Evolutionary conservation across 305 asterid genomes (phyloP).

Genomic region (Solanum hybrid): DNA sequence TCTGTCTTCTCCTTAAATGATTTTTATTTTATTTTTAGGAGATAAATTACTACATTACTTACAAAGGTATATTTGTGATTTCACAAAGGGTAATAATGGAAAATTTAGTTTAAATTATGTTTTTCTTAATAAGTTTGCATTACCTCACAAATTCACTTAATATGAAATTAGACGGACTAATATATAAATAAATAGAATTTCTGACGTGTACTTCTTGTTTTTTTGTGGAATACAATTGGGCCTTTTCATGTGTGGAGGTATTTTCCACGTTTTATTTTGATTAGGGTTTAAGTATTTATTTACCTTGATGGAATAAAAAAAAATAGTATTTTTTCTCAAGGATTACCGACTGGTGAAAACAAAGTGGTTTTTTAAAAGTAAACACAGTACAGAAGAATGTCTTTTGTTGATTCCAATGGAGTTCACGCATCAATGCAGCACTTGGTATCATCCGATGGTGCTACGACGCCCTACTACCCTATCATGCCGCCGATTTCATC

Average conservation of each 20-base stretch:
- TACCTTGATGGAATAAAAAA: not conserved
- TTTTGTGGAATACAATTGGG: not conserved
- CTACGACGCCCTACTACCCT: not conserved
- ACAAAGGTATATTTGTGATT: too few relatives aligned
- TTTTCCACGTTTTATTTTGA: not conserved
- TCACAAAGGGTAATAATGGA: too few relatives aligned
- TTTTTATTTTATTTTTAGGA: too few relatives aligned
- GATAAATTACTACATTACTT: too few relatives aligned
- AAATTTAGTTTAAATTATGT: too few relatives aligned
- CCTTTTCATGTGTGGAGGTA: not conserved
- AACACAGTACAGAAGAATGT: not conserved
- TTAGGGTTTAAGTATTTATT: not conserved
- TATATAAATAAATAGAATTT: not conserved
- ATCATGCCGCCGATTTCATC: not conserved
- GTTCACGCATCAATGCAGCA: not conserved
- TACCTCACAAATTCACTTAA: too few relatives aligned
- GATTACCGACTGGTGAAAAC: not conserved
- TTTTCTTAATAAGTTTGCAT: too few relatives aligned
- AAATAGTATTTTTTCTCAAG: not conserved
- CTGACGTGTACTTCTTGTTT: not conserved
- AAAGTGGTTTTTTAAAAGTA: not conserved
- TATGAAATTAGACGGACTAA: too few relatives aligned
- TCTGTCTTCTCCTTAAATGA: too few relatives aligned
- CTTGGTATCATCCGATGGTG: not conserved
- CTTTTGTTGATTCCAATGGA: slow-evolving; percentile 1